Evolutionary conservation across 495 filamentous ascomycete species (phyloP).

Genomic region (Aspergillus leporis): DNA sequence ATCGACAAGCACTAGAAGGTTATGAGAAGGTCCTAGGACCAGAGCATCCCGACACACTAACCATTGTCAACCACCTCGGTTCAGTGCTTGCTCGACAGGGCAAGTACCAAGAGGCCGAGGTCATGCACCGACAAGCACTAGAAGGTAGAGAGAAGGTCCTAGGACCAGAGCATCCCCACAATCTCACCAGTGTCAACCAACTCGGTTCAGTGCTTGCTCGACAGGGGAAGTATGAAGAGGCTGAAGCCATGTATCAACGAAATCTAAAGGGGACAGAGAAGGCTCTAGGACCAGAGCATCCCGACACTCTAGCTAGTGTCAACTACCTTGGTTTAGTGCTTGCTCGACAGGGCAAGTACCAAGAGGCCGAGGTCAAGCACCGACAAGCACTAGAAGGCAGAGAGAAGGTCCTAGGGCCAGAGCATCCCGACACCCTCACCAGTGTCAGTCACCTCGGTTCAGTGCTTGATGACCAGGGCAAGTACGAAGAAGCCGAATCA

Average conservation of each 20-base stretch:
- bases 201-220: neutral
- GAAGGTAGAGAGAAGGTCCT: slow-evolving; percentile 1
- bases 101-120: slow-evolving; percentile 34
- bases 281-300: neutral
- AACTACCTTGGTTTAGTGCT: neutral
- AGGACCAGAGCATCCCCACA: slow-evolving; percentile 3
- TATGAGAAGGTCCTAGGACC: neutral
- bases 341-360: slow-evolving; percentile 11
- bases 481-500: neutral
- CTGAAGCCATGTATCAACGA: neutral
- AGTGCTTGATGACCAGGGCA: neutral
- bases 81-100: neutral
- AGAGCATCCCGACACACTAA: neutral
- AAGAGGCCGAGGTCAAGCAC: slow-evolving; percentile 32
- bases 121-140: slow-evolving; percentile 16
- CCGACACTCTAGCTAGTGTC: neutral
- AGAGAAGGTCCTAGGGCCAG: neutral
- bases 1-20: neutral
- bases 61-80: neutral
- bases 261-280: neutral
- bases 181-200: neutral
- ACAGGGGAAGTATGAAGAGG: slow-evolving; percentile 1
- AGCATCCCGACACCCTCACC: slow-evolving; percentile 1
- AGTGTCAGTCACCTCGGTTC: neutral
- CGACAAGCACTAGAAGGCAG: slow-evolving; percentile 11